Percentiles rank a stretch among this genome's conserved stretches.
These are phyloP conservation scores for Pseudodiploospora longispora DNA, from an alignment of 2,329 filamentous ascomycete species.

Conservation along the genomic window DNA sequence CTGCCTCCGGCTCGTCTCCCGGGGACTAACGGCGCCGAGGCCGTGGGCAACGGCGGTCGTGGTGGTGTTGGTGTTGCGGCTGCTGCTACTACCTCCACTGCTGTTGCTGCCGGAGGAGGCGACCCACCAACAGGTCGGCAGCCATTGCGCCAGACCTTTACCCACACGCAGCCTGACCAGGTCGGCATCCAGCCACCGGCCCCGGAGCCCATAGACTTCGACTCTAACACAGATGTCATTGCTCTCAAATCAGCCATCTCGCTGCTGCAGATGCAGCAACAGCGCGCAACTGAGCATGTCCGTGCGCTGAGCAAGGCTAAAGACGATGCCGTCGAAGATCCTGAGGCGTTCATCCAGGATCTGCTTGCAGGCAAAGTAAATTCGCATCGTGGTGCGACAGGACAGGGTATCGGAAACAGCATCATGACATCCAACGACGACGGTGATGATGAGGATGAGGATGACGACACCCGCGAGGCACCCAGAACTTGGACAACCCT, in stretches of 20 bases:
- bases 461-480: constrained; percentile 14
- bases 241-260: constrained; percentile 80
- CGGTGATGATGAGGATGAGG: constrained; percentile 18
- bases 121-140: neutral
- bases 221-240: constrained; percentile 74
- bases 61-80: neutral
- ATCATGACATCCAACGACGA: constrained; percentile 13
- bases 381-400: too few relatives aligned
- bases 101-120: neutral
- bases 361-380: constrained; percentile 54
- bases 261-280: constrained; percentile 77
- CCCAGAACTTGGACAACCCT: constrained; percentile 51
- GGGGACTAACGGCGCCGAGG: neutral
- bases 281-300: constrained; percentile 70
- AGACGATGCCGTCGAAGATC: constrained; percentile 60
- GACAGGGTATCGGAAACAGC: constrained; percentile 2
- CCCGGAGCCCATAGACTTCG: constrained; percentile 47
- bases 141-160: constrained; percentile 29
- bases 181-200: constrained; percentile 37
- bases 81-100: neutral
- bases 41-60: neutral
- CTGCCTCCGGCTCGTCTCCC: constrained; percentile 28
- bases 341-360: constrained; percentile 63
- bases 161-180: constrained; percentile 37
- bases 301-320: constrained; percentile 61